phyloP scores from a whole-genome alignment of 495 filamentous ascomycete species.

The Xylaria longipes region DNA sequence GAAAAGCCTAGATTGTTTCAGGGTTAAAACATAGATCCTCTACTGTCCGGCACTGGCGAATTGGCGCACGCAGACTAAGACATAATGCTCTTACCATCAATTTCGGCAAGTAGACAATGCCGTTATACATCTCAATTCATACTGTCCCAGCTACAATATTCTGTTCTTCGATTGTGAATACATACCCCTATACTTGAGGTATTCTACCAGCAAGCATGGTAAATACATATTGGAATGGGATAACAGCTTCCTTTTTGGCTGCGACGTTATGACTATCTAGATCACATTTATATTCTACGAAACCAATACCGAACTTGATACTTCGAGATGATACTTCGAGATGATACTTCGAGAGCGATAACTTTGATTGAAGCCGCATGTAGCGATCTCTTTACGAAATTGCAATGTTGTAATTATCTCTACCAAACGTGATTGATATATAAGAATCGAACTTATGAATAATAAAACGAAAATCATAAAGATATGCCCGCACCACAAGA shows the following conservation, averaged over 20 bases:
- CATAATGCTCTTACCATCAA: conserved; percentile 1
- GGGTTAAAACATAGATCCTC: conserved; percentile 1
- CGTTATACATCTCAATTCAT: background rate
- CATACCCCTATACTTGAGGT: background rate
- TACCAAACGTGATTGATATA: background rate
- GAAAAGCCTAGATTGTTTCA: conserved; percentile 16
- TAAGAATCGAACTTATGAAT: background rate
- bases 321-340: too few relatives aligned
- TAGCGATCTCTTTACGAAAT: background rate
- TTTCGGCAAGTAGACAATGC: conserved; percentile 11
- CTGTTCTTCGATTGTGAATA: background rate
- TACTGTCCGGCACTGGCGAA: conserved; percentile 12
- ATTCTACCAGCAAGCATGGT: background rate
- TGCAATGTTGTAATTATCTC: background rate
- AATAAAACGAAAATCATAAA: background rate
- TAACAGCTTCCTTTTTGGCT: too few relatives aligned
- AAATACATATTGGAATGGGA: background rate
- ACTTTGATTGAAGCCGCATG: background rate
- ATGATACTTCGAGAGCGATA: background rate
- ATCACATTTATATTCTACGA: background rate
- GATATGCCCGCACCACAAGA: background rate
- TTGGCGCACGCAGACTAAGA: conserved; percentile 9
- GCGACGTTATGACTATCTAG: too few relatives aligned
- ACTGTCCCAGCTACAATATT: background rate
- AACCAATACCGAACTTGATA: background rate